Percentiles rank a stretch among this genome's conserved stretches.
Evolutionary conservation across 306 rosid species (phyloP).

Genomic region (Prunus persica): Prunus_persica_NCBIv2 NC_034009.1:32148001-32148500

Average conservation of each 20-base stretch:
- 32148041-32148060: constrained; percentile 53
- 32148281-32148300: constrained; percentile 64
- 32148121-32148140: constrained; percentile 47
- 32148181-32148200: constrained; percentile 26
- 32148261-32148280: constrained; percentile 36
- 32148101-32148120: constrained; percentile 52
- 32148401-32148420: constrained; percentile 51
- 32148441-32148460: constrained; percentile 39
- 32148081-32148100: constrained; percentile 56
- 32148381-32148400: constrained; percentile 73
- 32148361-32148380: constrained; percentile 56
- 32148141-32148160: constrained; percentile 57
- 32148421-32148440: constrained; percentile 58
- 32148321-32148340: constrained; percentile 46
- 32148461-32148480: constrained; percentile 53
- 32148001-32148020: constrained; percentile 53
- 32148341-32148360: constrained; percentile 43
- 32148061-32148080: constrained; percentile 50
- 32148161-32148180: constrained; percentile 60
- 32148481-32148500: constrained; percentile 42
- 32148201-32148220: constrained; percentile 16
- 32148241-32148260: constrained; percentile 62
- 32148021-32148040: constrained; percentile 62
- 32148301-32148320: constrained; percentile 61
- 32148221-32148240: constrained; percentile 43